Base-by-base conservation (phyloP, 192 early-diverging fungal genomes). In the Rhizoclosmatium globosum region DNA sequence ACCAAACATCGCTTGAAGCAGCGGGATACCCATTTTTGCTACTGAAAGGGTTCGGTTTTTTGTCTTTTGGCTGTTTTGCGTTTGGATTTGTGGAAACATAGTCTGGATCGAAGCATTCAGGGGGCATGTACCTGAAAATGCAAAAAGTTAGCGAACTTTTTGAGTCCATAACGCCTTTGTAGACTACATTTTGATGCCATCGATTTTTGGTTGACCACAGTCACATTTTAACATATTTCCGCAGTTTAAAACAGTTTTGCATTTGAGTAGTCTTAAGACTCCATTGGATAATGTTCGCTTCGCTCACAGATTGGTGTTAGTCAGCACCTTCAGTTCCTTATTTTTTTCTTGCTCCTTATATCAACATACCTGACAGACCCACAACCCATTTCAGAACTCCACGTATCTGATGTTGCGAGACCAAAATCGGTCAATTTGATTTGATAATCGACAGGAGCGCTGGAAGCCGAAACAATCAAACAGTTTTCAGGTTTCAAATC, bases 381-480 rank as follows among this genome's bases (percentile, higher is more conserved):
- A 81, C 95, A 95, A 15, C 96, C 95, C 67, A 95, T 93, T 73
- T 97, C 97, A 45, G 84, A 84, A 19, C 93, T 95, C 83, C 85
- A 88, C 2, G 79, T 79, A 57, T 95, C 88, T 68, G 87, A 86
- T 31, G 97, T 97, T 17, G 94, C 94, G n/a, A 98, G 89, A 3
- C 97, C 97, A 92, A 98, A 98, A 86, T 98, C 97, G 13, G 95
- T 93, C 41, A 98, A 87, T 86, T 96, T 96, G 48, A 84, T 71
- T 19, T 44, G 90, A 82, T 38, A 85, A 75, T 76, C 64, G 23
- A 19, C 47, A 4, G 72, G 53, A 56, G 66, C 23, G 13, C 23
- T 47, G 3, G 21, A 38, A 21, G 9, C 9, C 11, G 74, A 76
- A 1, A 69, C 64, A 9, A 81, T 69, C 39, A 71, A 93, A 15